Percentiles rank a stretch among this genome's conserved stretches.
phyloP scores from a whole-genome alignment of 306 rosid genomes.

The Carpinus fangiana region DNA sequence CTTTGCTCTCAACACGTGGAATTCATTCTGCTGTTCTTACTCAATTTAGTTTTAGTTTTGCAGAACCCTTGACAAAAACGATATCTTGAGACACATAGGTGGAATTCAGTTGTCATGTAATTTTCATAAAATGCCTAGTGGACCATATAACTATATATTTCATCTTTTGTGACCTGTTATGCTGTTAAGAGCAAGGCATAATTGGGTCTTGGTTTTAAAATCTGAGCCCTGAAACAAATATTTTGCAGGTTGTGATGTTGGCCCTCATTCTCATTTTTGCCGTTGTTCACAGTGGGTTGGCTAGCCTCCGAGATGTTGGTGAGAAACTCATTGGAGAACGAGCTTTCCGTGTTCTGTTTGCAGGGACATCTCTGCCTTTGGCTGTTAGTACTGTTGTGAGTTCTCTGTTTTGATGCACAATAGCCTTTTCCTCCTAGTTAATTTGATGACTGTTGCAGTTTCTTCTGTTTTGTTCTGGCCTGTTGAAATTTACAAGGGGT shows the following conservation, averaged over 20 bases:
- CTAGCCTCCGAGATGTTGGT: conserved; percentile 74
- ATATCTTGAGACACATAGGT: not conserved
- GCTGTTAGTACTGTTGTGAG: conserved; percentile 88
- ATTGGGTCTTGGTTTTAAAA: conserved; percentile 12
- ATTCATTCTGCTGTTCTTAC: not conserved
- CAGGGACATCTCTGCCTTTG: conserved; percentile 83
- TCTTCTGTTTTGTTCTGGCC: conserved; percentile 28
- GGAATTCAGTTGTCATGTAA: not conserved
- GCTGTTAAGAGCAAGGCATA: not conserved
- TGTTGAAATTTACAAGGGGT: conserved; percentile 24
- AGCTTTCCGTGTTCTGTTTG: conserved; percentile 91
- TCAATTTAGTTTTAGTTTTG: not conserved
- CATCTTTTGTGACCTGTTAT: not conserved
- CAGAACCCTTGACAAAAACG: not conserved
- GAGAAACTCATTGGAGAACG: conserved; percentile 92
- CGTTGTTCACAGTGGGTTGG: conserved; percentile 82
- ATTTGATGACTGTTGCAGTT: not conserved
- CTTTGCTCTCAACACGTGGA: not conserved
- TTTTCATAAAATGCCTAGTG: not conserved
- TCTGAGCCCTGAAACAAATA: conserved; percentile 31
- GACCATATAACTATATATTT: not conserved
- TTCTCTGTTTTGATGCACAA: conserved; percentile 21
- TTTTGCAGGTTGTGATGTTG: conserved; percentile 81
- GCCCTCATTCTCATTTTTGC: conserved; percentile 70
- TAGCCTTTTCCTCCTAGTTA: conserved; percentile 4